Evolutionary conservation across 495 filamentous ascomycete species (phyloP).

Genomic region (Schizothecium vesticola): DNA sequence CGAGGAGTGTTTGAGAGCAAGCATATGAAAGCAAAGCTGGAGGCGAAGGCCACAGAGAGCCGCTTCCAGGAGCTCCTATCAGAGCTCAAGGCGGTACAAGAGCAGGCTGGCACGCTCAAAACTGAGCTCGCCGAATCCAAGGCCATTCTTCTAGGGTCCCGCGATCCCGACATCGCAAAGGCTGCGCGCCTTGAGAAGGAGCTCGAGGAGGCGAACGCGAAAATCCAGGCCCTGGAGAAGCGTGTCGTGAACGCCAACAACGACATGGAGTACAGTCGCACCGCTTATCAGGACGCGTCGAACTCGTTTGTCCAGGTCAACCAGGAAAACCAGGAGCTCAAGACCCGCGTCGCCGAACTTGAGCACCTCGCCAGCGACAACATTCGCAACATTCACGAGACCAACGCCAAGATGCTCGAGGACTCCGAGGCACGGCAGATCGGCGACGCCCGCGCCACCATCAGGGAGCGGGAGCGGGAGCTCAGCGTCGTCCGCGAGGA

Average conservation of each 20-base stretch:
- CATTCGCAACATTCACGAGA: conserved; percentile 44
- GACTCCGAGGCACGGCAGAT: conserved; percentile 32
- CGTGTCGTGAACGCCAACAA: conserved; percentile 32
- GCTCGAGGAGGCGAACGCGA: conserved; percentile 23
- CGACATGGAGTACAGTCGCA: conserved; percentile 55
- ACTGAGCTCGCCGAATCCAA: conserved; percentile 46
- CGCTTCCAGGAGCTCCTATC: conserved; percentile 15
- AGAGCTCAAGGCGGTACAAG: conserved; percentile 41
- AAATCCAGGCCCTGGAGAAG: conserved; percentile 39
- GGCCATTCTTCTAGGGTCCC: conserved; percentile 41
- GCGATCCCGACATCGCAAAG: conserved; percentile 45
- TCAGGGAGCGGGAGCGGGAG: conserved; percentile 57
- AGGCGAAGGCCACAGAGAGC: conserved; percentile 1
- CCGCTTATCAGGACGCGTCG: conserved; percentile 60
- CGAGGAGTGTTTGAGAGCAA: conserved; percentile 34
- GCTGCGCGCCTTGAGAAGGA: conserved; percentile 40
- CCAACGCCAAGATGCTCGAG: conserved; percentile 38
- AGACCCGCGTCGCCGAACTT: conserved; percentile 42
- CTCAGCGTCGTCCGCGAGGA: conserved; percentile 37
- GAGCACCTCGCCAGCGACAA: conserved; percentile 49
- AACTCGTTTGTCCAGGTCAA: conserved; percentile 45
- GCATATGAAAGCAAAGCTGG: conserved; percentile 24
- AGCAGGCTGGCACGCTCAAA: conserved; percentile 42
- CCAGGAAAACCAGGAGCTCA: conserved; percentile 47
- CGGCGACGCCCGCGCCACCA: conserved; percentile 49